Evolutionary conservation across 2,329 filamentous ascomycete species (phyloP), one percentile per base, ranked within the genome.

Genomic region (Epichloe festucae): DNA sequence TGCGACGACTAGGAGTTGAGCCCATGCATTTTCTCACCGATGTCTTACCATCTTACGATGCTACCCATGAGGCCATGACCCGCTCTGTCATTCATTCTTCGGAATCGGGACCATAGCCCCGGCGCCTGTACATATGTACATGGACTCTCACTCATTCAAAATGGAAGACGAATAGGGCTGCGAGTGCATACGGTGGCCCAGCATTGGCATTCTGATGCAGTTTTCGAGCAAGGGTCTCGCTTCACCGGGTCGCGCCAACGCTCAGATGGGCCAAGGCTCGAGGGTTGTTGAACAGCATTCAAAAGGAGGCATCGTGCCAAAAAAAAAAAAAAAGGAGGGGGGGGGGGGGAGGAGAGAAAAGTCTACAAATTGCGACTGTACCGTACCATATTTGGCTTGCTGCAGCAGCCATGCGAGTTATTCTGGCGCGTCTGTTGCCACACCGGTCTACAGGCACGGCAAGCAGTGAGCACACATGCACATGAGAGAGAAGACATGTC

Each of bases 391-490:
- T 52, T 21, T 52, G 47, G 47, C 47, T 49, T 19, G 19, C 23
- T 49, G 51, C 51, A 46, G 47, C 34, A 44, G 39, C 44, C 39
- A 50, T 43, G 47, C 51, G 38, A 45, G 36, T 47, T 35, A 15
- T 39, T 44, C 34, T 17, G 14, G 47, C 42, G 12, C 12, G 39
- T 46, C 42, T 46, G 47, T 45, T 36, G 51, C 51, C 51, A 52
- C 51, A 52, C 51, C 51, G 51, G 48, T 53, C 51, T 46, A 44
- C 51, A 47, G 48, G 43, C 39, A 50, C 27, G 27, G 44, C 31
- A 35, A 21, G 21, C 21, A 21, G 23, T 27, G 27, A 27, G 27
- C 48, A 38, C n/a, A 31, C 3, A 31, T 31, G 27, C 27, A 31
- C 27, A 31, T 31, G 27, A 19, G n/a, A 31, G 15, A 44, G n/a